phyloP scores from a whole-genome alignment of 2,329 filamentous ascomycete species.

The Malbranchea zuffiana region DNA sequence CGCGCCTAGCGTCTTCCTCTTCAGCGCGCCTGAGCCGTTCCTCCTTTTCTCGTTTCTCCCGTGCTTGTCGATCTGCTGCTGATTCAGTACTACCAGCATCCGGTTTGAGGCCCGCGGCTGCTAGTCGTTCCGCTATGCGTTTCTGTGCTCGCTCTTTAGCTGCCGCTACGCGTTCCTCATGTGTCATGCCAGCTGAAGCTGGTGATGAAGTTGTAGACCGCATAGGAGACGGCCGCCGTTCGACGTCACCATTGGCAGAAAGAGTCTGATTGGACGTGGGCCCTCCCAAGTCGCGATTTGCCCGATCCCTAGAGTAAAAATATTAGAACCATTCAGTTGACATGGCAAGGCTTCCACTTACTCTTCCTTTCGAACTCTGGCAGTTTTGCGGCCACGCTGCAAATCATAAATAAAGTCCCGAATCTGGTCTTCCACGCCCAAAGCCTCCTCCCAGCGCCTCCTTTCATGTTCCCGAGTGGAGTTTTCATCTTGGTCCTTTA shows the following conservation, averaged over 20 bases:
- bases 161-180: conserved; percentile 86
- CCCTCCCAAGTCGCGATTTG: conserved; percentile 25
- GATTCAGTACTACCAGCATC: conserved; percentile 70
- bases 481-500: conserved; percentile 69
- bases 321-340: conserved; percentile 3
- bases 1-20: conserved; percentile 81
- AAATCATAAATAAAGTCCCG: conserved; percentile 97
- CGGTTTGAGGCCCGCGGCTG: conserved; percentile 81
- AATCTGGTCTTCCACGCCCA: conserved; percentile 93
- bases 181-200: conserved; percentile 76
- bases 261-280: conserved; percentile 44
- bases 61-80: conserved; percentile 71
- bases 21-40: conserved; percentile 82
- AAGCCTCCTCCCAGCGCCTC: conserved; percentile 86
- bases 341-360: conserved; percentile 25
- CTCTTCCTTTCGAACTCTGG: conserved; percentile 56
- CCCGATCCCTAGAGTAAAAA: conserved; percentile 10
- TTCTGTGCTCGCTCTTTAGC: conserved; percentile 96
- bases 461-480: conserved; percentile 78
- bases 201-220: conserved; percentile 47
- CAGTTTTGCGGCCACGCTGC: conserved; percentile 70
- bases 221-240: conserved; percentile 35
- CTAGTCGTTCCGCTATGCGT: conserved; percentile 90
- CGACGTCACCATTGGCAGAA: conserved; percentile 34
- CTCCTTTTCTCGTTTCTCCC: conserved; percentile 76